Evolutionary conservation across 2,329 filamentous ascomycete species (phyloP), one percentile per base, ranked within the genome.

Genomic region (Apiospora sp.): DNA sequence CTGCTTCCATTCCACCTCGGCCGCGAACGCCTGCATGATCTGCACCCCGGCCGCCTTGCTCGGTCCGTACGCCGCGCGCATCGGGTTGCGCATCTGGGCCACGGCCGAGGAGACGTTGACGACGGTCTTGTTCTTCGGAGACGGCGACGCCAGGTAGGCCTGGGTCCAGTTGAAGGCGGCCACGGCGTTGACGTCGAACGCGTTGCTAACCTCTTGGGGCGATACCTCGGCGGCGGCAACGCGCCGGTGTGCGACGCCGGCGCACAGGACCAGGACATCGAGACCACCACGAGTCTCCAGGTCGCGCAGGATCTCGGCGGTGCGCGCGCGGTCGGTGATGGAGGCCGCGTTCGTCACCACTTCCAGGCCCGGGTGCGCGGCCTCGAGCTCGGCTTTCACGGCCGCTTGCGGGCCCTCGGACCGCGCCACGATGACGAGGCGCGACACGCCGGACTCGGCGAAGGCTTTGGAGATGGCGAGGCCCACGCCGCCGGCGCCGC

Each of bases 81-180:
- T 58, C 27, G 54, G 54, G 54, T 58, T 27, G 14, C 54, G 54
- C 54, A 58, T 58, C 54, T 58, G 54, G 4, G 54, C 54, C 14
- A 19, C 54, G 27, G 54, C 27, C 24, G 54, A 19, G 54, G 54
- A 19, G 54, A 58, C 54, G 54, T 34, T 58, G 54, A 58, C 34
- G 27, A 58, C 27, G 1, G 54, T 58, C 54, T 58, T 58, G 51
- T 5, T 2, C 14, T 10, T 8, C 14, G 27, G 27, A 4, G 27
- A 0, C 1, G 54, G 27, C 54, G 54, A 54, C 12, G 24, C 27
- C 27, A 58, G 14, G 54, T 58, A 58, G 27, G 27, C 22, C 54
- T 58, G 54, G 3, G 27, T 22, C 54, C 54, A 58, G 27, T 34
- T 27, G 54, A 58, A 58, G 27, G 54, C 24, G 16, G 54, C 27